These are phyloP conservation scores for Casuarina glauca DNA, from an alignment of 306 rosid genomes.

Conservation along the genomic window DNA sequence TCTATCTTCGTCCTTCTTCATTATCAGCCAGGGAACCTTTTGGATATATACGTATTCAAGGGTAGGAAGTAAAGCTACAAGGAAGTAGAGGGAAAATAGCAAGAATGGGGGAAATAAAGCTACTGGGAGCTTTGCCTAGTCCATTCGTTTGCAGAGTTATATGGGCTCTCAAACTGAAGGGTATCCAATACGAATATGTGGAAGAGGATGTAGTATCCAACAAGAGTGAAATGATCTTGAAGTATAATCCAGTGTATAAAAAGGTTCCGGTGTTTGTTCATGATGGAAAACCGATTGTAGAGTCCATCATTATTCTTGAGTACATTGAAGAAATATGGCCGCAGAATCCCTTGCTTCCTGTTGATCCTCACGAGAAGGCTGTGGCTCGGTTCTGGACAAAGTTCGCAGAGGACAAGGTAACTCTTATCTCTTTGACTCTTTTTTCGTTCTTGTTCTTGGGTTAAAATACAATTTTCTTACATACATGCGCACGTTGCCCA, in stretches of 20 bases:
- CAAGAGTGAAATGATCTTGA: no score
- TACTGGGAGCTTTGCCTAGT: constrained; percentile 49
- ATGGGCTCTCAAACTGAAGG: constrained; percentile 53
- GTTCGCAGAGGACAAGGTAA: constrained; percentile 16
- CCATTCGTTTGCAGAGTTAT: constrained; percentile 39
- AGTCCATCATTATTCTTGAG: neutral
- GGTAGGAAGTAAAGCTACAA: no score
- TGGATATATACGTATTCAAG: no score
- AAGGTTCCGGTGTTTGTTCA: neutral
- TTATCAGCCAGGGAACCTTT: no score
- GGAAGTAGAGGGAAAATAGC: neutral
- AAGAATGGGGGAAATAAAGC: constrained; percentile 49
- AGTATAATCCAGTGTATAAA: constrained; percentile 3
- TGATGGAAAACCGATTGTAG: neutral
- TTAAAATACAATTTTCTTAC: no score
- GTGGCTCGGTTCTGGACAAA: constrained; percentile 21
- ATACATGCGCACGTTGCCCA: no score
- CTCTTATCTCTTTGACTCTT: neutral
- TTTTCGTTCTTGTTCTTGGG: no score
- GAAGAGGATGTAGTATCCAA: no score
- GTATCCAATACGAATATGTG: constrained; percentile 35
- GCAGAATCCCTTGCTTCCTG: constrained; percentile 29
- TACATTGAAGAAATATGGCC: constrained; percentile 48
- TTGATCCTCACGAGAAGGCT: constrained; percentile 12
- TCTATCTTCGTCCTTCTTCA: no score